Evolutionary conservation across 1,284 basidiomycete genomes (phyloP).

Genomic region (Moesziomyces globuligerus): DNA sequence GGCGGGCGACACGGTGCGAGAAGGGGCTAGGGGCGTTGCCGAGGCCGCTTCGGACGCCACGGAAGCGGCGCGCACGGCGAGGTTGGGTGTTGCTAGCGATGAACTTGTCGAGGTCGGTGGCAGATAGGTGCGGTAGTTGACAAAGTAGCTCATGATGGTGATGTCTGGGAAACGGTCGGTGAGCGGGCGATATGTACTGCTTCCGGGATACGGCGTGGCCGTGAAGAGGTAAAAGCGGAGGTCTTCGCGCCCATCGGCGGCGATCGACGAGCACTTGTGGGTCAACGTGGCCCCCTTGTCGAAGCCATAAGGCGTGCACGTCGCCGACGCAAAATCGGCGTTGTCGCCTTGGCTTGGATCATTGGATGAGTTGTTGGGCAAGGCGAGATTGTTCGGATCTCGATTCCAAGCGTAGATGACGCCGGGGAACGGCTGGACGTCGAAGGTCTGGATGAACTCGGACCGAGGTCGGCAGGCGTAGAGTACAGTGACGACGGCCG

Average conservation of each 20-base stretch:
- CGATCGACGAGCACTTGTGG: conserved; percentile 4
- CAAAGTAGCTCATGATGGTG: conserved; percentile 1
- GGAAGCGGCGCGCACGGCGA: not conserved
- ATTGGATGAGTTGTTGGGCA: not conserved
- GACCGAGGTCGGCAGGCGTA: conserved; percentile 3
- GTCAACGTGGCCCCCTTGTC: not conserved
- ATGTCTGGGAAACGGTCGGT: not conserved
- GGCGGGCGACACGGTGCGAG: not conserved
- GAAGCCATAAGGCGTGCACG: not conserved
- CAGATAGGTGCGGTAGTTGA: conserved; percentile 5
- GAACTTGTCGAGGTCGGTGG: not conserved
- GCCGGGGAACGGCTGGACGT: not conserved
- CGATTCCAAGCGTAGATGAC: conserved; percentile 9
- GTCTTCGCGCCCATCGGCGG: conserved; percentile 2
- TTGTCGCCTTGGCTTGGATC: not conserved
- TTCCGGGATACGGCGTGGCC: conserved; percentile 1
- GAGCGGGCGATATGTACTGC: not conserved
- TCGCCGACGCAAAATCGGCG: not conserved
- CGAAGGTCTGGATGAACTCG: conserved; percentile 2
- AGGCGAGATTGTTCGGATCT: not conserved
- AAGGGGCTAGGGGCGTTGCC: not conserved
- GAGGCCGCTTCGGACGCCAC: not conserved
- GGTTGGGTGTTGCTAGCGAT: not conserved
- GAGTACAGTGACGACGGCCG: conserved; percentile 1
- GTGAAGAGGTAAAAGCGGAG: conserved; percentile 1